These are phyloP conservation scores for Achaetomiella virescens DNA, from an alignment of 495 filamentous ascomycete species.

Conservation along the genomic window DNA sequence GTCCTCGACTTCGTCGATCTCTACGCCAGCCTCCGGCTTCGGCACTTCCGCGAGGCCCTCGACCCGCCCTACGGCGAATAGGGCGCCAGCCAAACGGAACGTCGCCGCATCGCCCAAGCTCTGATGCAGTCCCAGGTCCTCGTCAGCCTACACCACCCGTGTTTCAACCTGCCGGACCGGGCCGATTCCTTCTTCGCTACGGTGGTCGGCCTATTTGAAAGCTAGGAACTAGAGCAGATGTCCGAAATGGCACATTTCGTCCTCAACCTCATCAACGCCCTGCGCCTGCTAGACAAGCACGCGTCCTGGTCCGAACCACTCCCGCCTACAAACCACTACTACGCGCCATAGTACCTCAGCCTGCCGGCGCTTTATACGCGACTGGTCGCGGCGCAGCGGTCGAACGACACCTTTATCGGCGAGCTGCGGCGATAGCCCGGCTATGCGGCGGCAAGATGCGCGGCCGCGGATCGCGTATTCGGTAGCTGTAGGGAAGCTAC, in stretches of 20 bases:
- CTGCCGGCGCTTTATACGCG: neutral
- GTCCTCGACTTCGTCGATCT: neutral
- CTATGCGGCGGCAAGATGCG: neutral
- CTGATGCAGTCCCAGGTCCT: neutral
- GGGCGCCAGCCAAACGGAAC: neutral
- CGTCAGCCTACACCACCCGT: neutral
- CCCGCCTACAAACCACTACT: neutral
- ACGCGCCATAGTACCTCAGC: neutral
- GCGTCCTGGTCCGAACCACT: neutral
- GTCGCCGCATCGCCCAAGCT: neutral
- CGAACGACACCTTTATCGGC: neutral
- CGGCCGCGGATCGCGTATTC: neutral
- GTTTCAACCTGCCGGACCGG: neutral
- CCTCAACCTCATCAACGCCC: neutral
- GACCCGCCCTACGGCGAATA: neutral
- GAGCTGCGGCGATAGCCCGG: neutral
- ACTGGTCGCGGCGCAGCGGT: neutral
- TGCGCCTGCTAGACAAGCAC: neutral
- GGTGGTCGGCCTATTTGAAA: neutral
- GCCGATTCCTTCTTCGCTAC: neutral
- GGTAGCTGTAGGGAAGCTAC: no score
- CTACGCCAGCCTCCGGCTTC: neutral
- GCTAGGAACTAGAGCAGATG: slow-evolving; percentile 1
- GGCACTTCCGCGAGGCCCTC: neutral
- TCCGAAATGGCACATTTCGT: neutral